Conservation (phyloP, 768 basidiomycete genomes). For the Porpolomopsis calyptriformis region DNA sequence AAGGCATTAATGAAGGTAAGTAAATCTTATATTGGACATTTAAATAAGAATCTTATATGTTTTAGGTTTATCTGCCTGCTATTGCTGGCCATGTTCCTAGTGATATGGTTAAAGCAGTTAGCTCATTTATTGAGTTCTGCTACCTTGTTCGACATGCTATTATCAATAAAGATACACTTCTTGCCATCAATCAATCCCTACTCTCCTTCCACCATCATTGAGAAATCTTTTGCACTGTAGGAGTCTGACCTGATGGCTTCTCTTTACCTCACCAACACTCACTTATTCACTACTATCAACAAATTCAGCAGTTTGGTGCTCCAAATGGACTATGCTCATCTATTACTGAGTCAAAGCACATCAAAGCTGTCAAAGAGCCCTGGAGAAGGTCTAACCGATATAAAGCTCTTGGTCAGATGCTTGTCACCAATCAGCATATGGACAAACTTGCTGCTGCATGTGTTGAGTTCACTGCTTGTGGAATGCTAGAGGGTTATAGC, state of each 20-base stretch:
- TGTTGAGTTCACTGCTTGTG: too few species aligned
- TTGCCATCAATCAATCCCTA: conserved; percentile 2
- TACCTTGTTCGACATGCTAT: conserved; percentile 13
- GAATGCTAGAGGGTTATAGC: too few species aligned
- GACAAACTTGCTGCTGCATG: conserved; percentile 17
- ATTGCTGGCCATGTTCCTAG: conserved; percentile 13
- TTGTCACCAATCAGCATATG: conserved; percentile 14
- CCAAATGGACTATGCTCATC: conserved; percentile 16
- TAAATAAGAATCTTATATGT: neutral
- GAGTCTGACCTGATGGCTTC: too few species aligned
- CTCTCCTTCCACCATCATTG: conserved; percentile 9
- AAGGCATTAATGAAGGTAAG: conserved; percentile 11
- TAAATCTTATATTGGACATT: neutral
- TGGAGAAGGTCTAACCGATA: conserved; percentile 15
- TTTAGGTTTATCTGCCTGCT: conserved; percentile 16
- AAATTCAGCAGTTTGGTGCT: conserved; percentile 13
- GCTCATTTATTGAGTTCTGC: conserved; percentile 17
- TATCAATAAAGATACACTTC: conserved; percentile 7
- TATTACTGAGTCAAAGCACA: conserved; percentile 18
- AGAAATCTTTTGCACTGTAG: conserved; percentile 15
- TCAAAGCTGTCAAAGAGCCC: conserved; percentile 17
- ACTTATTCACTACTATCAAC: conserved; percentile 11
- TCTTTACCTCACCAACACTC: conserved; percentile 16
- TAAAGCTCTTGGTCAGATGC: conserved; percentile 16
- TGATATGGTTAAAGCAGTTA: conserved; percentile 11